Conservation (phyloP, 257 asterid genomes). For the Salvia miltiorrhiza region DNA sequence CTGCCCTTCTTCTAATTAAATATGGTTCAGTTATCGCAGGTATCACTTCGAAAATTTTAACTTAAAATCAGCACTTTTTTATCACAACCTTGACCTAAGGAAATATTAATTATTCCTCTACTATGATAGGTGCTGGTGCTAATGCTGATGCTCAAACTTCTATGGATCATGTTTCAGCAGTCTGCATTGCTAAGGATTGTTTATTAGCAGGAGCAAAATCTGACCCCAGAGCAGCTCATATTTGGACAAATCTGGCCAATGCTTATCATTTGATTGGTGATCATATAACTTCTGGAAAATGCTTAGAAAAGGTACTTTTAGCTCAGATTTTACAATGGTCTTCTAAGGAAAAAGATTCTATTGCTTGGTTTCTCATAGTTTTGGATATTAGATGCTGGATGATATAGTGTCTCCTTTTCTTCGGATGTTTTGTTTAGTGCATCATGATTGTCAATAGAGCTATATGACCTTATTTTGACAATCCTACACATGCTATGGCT, state of each 20-base stretch:
- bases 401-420: not conserved
- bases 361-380: not conserved
- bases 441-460: not conserved
- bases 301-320: slow-evolving; percentile 77
- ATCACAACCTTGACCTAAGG: slow-evolving; percentile 6
- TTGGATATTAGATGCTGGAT: not conserved
- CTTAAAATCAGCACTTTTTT: slow-evolving; percentile 2
- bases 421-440: slow-evolving; percentile 3
- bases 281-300: slow-evolving; percentile 74
- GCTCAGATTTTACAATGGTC: not conserved
- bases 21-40: slow-evolving; percentile 82
- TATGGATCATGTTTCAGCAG: slow-evolving; percentile 52
- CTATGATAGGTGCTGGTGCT: slow-evolving; percentile 72
- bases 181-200: slow-evolving; percentile 84
- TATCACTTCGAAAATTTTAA: slow-evolving; percentile 21
- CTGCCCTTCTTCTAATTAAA: slow-evolving; percentile 76
- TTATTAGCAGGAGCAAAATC: slow-evolving; percentile 80
- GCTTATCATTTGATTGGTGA: slow-evolving; percentile 88
- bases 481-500: slow-evolving; percentile 12
- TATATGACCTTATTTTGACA: slow-evolving; percentile 16
- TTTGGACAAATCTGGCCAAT: slow-evolving; percentile 89
- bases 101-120: slow-evolving; percentile 1
- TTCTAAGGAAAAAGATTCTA: not conserved
- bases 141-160: slow-evolving; percentile 49
- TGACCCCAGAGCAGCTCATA: slow-evolving; percentile 85